Base-by-base conservation (phyloP, 495 filamentous ascomycete genomes). In the Peziza echinospora region DNA sequence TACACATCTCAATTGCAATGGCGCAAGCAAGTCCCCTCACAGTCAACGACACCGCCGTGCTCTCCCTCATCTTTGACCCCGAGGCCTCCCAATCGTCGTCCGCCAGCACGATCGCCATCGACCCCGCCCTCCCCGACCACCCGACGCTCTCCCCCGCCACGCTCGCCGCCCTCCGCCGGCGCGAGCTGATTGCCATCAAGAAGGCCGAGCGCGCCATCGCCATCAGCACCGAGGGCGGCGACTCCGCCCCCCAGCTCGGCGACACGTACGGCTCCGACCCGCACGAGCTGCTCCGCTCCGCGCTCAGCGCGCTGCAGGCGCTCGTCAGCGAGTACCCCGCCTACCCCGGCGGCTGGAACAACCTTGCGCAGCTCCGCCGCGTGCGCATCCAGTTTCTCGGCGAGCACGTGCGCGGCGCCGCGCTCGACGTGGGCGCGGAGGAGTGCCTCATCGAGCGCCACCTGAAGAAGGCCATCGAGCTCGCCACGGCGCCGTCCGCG, bases 31-130 rank as follows among this genome's bases (percentile, higher is more conserved):
- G n/a, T n/a, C n/a, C 30, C 26, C 73, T 92, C 23, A 78, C 76
- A 46, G 61, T 62, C 22, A 78, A 79, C 55, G 84, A 91, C 62
- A 60, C 74, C 49, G 68, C 73, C 26, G 73, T 87, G 49, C 73
- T 89, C 37, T 66, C 76, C 53, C 78, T 80, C 45, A 77, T 92
- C 60, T 84, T 80, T 3, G 81, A 89, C 51, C 77, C 80, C 10
- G 83, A 86, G 57, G 69, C 74, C 24, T 53, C 64, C 9, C 55
- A 66, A 1, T 60, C 64, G 0, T 37, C 30, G 3, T 37, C 30
- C 30, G 3, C 30, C 3, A 37, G 3, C 30, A 62, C 65, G 24
- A 65, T 85, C 30, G 13, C 1, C 30, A 37, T 37, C 30, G 71
- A 78, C 52, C 5, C 64, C 0, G 63, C 63, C 1, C 67, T 83